A percentile compares a stretch with the other conserved stretches of the same genome.
Evolutionary conservation across 2,329 filamentous ascomycete genomes (phyloP).

Genomic region (Scytalidium sp.): DNA sequence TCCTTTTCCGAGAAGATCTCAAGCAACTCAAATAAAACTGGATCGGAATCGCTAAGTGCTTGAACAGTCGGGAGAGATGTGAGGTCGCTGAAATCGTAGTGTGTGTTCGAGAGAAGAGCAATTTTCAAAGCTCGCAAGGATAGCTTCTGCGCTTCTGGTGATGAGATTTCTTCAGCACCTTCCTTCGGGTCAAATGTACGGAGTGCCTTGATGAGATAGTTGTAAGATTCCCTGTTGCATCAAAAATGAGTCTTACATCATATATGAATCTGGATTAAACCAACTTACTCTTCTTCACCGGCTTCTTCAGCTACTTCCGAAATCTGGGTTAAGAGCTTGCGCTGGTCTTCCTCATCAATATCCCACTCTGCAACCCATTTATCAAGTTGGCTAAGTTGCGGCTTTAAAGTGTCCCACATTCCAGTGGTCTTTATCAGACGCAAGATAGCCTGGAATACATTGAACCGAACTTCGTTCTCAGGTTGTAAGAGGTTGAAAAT

Average conservation of each 20-base stretch:
- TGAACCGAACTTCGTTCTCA: constrained; percentile 76
- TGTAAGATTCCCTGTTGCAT: constrained; percentile 58
- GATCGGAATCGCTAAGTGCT: constrained; percentile 79
- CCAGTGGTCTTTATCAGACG: constrained; percentile 73
- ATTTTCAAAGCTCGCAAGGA: constrained; percentile 65
- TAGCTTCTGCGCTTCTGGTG: constrained; percentile 58
- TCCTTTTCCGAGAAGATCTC: constrained; percentile 94
- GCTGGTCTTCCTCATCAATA: constrained; percentile 75
- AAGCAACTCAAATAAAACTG: constrained; percentile 84
- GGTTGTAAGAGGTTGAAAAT: constrained; percentile 91
- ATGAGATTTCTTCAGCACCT: constrained; percentile 49
- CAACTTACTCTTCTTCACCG: constrained; percentile 70
- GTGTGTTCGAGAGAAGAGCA: constrained; percentile 61
- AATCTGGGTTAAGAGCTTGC: constrained; percentile 80
- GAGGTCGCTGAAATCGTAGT: constrained; percentile 73
- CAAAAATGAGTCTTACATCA: constrained; percentile 8
- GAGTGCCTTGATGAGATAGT: constrained; percentile 63
- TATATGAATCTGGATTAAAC: not conserved
- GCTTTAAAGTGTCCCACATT: constrained; percentile 80
- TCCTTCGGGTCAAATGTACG: constrained; percentile 57
- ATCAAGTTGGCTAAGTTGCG: constrained; percentile 79
- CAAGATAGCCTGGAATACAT: constrained; percentile 87
- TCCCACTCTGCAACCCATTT: constrained; percentile 83
- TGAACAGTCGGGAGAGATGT: constrained; percentile 75
- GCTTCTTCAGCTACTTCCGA: constrained; percentile 76